phyloP scores from a whole-genome alignment of 169 alveolate species.

The Plasmodium gallinaceum region DNA sequence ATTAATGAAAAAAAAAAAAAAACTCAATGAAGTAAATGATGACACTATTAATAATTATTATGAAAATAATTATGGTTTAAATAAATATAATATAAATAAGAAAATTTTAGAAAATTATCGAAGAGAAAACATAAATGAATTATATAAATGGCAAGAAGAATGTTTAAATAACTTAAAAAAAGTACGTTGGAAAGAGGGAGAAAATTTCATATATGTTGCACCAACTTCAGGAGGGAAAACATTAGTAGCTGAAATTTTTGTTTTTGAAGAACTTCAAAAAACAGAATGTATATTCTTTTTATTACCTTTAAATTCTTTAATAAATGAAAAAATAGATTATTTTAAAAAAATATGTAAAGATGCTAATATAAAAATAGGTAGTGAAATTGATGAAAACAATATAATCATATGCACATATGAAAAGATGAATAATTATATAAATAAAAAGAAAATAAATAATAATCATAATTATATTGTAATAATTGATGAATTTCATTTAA shows the following conservation, averaged over 20 bases:
- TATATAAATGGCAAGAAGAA: conserved; percentile 69
- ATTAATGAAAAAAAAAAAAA: neutral
- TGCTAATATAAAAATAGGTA: conserved; percentile 37
- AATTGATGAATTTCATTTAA: conserved; percentile 62
- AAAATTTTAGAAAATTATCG: conserved; percentile 29
- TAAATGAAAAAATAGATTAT: conserved; percentile 51
- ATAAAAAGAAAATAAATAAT: conserved; percentile 18
- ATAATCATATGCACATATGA: conserved; percentile 70
- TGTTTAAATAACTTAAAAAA: conserved; percentile 31
- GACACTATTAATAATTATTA: neutral
- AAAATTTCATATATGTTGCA: conserved; percentile 53
- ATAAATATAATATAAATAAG: conserved; percentile 7
- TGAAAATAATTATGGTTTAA: conserved; percentile 6
- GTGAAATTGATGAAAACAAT: conserved; percentile 14
- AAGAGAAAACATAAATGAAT: conserved; percentile 39
- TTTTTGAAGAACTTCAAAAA: conserved; percentile 46
- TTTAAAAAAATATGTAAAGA: conserved; percentile 50
- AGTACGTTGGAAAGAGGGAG: conserved; percentile 56
- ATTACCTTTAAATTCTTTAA: conserved; percentile 68
- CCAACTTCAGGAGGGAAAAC: conserved; percentile 75
- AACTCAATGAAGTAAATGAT: neutral
- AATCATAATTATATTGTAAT: conserved; percentile 14
- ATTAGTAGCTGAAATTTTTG: conserved; percentile 52
- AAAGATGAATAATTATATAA: conserved; percentile 35
- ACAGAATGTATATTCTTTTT: conserved; percentile 22